Conservation (phyloP, 2,329 filamentous ascomycete species). For the Nannizziopsis arthrosporioides region DNA sequence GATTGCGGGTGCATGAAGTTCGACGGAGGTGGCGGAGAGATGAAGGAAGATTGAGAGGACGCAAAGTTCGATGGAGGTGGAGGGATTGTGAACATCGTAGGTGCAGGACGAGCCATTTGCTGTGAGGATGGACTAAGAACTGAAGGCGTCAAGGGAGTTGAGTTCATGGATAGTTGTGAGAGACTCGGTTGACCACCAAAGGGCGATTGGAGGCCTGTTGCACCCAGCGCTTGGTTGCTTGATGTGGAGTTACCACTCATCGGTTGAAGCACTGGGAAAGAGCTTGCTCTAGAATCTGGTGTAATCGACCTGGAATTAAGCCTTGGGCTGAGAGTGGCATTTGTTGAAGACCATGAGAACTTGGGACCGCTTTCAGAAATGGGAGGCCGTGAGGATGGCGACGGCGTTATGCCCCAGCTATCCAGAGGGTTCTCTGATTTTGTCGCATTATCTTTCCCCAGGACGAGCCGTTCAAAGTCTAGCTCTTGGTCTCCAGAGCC, state of each 20-base stretch:
- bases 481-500: slow-evolving; percentile 49
- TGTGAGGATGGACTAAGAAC: slow-evolving; percentile 16
- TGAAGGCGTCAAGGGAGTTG: slow-evolving; percentile 14
- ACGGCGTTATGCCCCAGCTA: slow-evolving; percentile 22
- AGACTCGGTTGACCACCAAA: background rate
- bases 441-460: slow-evolving; percentile 49
- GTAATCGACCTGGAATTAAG: slow-evolving; percentile 36
- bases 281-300: slow-evolving; percentile 39
- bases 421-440: slow-evolving; percentile 27
- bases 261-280: slow-evolving; percentile 39
- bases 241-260: slow-evolving; percentile 18
- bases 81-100: slow-evolving; percentile 27
- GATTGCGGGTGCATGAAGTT: background rate
- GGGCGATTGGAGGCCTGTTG: background rate
- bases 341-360: slow-evolving; percentile 36
- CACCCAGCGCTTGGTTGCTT: slow-evolving; percentile 6
- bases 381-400: slow-evolving; percentile 20
- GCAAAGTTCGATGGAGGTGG: slow-evolving; percentile 24
- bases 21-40: slow-evolving; percentile 1
- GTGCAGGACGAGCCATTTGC: slow-evolving; percentile 13
- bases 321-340: slow-evolving; percentile 15
- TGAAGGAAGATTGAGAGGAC: slow-evolving; percentile 14
- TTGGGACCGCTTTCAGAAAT: slow-evolving; percentile 24
- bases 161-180: slow-evolving; percentile 2
- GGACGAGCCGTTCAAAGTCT: slow-evolving; percentile 82